Evolutionary conservation across 83 land plant species (phyloP).

Genomic region (Isoetes engelmannii): DNA sequence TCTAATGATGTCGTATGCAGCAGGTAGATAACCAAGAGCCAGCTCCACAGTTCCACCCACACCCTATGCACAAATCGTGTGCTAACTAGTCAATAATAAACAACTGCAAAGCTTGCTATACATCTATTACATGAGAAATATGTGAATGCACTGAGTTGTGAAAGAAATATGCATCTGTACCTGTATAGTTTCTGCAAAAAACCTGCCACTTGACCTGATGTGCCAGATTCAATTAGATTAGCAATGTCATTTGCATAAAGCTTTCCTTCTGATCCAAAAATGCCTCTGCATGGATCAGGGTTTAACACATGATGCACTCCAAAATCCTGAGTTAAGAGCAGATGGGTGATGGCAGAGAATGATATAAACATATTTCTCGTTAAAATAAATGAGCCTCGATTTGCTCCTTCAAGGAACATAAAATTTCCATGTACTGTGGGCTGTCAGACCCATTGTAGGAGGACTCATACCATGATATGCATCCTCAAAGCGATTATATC

Average conservation of each 20-base stretch:
- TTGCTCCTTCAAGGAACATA: not conserved
- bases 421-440: slow-evolving; percentile 10
- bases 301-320: slow-evolving; percentile 81
- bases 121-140: no score
- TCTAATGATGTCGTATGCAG: slow-evolving; percentile 52
- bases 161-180: slow-evolving; percentile 18
- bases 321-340: slow-evolving; percentile 37
- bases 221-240: slow-evolving; percentile 63
- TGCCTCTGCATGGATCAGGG: slow-evolving; percentile 81
- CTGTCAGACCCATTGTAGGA: not conserved
- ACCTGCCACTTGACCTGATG: slow-evolving; percentile 65
- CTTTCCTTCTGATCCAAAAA: slow-evolving; percentile 68
- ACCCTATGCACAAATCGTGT: slow-evolving; percentile 37
- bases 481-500: slow-evolving; percentile 1
- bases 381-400: not conserved
- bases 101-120: no score
- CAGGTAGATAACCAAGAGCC: slow-evolving; percentile 72
- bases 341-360: not conserved
- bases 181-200: slow-evolving; percentile 85
- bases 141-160: no score
- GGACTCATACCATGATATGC: slow-evolving; percentile 12
- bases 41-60: slow-evolving; percentile 86
- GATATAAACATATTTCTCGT: not conserved
- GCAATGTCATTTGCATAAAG: slow-evolving; percentile 80
- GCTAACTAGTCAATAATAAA: no score